A percentile compares a stretch with the other conserved stretches of the same genome.
Conservation (phyloP, 352 stramenopile species). For the Pythium insidiosum region DNA sequence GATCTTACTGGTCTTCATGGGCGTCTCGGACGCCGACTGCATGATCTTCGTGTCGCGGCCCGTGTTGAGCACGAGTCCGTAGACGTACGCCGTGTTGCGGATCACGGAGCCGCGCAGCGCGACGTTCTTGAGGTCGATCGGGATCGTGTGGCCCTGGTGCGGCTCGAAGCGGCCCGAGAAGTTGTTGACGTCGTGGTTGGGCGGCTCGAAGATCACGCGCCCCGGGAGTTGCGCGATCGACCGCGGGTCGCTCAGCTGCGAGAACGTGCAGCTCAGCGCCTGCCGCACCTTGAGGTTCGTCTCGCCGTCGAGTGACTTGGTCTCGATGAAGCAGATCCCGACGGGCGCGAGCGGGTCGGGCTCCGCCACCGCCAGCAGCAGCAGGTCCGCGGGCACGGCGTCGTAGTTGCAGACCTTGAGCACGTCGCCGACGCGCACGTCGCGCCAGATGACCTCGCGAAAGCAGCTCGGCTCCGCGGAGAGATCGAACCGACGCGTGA, state of each 20-base stretch:
- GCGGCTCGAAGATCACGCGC: conserved; percentile 62
- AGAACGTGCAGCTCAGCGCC: conserved; percentile 75
- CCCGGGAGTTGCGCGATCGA: conserved; percentile 59
- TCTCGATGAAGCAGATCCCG: conserved; percentile 84
- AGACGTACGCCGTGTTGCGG: conserved; percentile 72
- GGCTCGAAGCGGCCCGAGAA: conserved; percentile 77
- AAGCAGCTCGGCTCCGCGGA: conserved; percentile 34
- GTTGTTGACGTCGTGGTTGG: conserved; percentile 85
- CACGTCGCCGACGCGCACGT: conserved; percentile 71
- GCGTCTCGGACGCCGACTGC: conserved; percentile 67
- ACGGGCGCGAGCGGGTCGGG: conserved; percentile 44
- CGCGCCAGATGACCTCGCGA: conserved; percentile 38
- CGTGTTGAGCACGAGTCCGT: conserved; percentile 79
- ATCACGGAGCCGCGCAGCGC: conserved; percentile 76
- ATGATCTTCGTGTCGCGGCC: conserved; percentile 85
- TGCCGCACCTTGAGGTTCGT: conserved; percentile 86
- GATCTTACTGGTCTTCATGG: conserved; percentile 78
- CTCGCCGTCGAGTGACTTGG: conserved; percentile 81
- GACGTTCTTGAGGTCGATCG: conserved; percentile 83
- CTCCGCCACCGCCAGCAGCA: conserved; percentile 70
- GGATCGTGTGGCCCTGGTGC: conserved; percentile 67
- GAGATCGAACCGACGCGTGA: conserved; percentile 55
- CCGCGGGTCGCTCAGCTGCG: conserved; percentile 62
- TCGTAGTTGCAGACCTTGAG: conserved; percentile 87
- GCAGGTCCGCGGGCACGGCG: conserved; percentile 67